Percentiles rank a stretch among this genome's conserved stretches.
phyloP scores from a whole-genome alignment of 2,329 filamentous ascomycete genomes.

The Aspergillus thermomutatus region DNA sequence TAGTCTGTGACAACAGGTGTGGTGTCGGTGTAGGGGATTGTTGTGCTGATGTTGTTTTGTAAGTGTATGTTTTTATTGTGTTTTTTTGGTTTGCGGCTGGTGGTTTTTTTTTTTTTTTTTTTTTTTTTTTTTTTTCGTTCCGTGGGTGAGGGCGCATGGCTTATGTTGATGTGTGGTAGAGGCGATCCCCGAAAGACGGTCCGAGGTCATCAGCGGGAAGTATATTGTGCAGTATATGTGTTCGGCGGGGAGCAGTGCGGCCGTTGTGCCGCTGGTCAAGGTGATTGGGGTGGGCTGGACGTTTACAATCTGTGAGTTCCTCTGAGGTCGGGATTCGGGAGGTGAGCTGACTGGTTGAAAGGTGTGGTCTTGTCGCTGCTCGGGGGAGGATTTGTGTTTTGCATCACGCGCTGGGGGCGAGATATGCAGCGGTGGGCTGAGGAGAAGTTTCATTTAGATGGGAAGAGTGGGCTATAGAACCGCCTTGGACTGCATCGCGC shows the following conservation, averaged over 20 bases:
- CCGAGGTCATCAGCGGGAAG: slow-evolving; percentile 75
- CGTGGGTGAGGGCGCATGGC: too few species aligned
- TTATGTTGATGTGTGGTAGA: slow-evolving; percentile 19
- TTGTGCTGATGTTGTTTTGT: too few species aligned
- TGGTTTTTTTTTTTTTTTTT: too few species aligned
- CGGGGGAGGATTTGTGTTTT: slow-evolving; percentile 25
- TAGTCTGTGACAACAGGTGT: too few species aligned
- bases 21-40: too few species aligned
- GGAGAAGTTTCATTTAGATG: slow-evolving; percentile 19
- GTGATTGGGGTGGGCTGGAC: slow-evolving; percentile 78
- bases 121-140: too few species aligned
- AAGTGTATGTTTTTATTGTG: too few species aligned
- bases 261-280: slow-evolving; percentile 68
- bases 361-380: slow-evolving; percentile 28
- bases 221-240: slow-evolving; percentile 76
- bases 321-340: slow-evolving; percentile 2
- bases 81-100: too few species aligned
- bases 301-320: slow-evolving; percentile 60
- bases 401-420: slow-evolving; percentile 29
- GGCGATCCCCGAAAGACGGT: slow-evolving; percentile 49
- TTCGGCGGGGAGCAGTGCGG: slow-evolving; percentile 65
- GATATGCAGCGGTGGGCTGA: slow-evolving; percentile 36
- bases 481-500: not conserved
- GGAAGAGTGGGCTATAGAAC: slow-evolving; percentile 9
- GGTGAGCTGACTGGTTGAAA: slow-evolving; percentile 5